These are phyloP conservation scores for Coleophoma cylindrospora DNA, from an alignment of 2,329 filamentous ascomycete genomes.

Conservation along the genomic window DNA sequence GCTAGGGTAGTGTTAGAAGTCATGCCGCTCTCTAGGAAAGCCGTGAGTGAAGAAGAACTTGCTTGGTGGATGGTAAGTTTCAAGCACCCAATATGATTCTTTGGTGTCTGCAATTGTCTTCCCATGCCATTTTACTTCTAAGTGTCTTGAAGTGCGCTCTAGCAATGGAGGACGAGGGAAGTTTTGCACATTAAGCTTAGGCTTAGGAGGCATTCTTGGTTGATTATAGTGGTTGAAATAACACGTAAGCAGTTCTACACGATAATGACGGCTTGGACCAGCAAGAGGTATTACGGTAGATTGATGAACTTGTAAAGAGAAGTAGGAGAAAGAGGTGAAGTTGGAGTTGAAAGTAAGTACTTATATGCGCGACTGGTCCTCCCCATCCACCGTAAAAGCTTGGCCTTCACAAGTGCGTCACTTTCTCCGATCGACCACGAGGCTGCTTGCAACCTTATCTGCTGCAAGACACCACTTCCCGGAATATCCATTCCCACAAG, in stretches of 20 bases:
- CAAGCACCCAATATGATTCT: conserved; percentile 56
- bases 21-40: too few relatives aligned
- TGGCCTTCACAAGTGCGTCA: background rate
- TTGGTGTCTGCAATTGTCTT: conserved; percentile 52
- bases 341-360: too few relatives aligned
- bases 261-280: too few relatives aligned
- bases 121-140: conserved; percentile 51
- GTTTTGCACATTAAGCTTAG: conserved; percentile 47
- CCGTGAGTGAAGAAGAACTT: background rate
- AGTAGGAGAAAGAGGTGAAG: too few relatives aligned
- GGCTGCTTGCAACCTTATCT: background rate
- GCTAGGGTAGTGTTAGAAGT: conserved; percentile 28
- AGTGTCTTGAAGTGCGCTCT: conserved; percentile 46
- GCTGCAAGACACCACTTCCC: background rate
- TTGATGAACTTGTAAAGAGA: too few relatives aligned
- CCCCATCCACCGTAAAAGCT: conserved; percentile 7
- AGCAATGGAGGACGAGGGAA: conserved; percentile 55
- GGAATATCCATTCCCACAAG: background rate
- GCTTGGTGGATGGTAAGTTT: conserved; percentile 60
- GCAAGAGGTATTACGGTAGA: too few relatives aligned
- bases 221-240: too few relatives aligned
- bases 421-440: background rate
- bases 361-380: conserved; percentile 7
- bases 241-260: too few relatives aligned
- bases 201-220: conserved; percentile 29